Base-by-base conservation (phyloP, 495 filamentous ascomycete genomes). In the Hypoxylon rickii region DNA sequence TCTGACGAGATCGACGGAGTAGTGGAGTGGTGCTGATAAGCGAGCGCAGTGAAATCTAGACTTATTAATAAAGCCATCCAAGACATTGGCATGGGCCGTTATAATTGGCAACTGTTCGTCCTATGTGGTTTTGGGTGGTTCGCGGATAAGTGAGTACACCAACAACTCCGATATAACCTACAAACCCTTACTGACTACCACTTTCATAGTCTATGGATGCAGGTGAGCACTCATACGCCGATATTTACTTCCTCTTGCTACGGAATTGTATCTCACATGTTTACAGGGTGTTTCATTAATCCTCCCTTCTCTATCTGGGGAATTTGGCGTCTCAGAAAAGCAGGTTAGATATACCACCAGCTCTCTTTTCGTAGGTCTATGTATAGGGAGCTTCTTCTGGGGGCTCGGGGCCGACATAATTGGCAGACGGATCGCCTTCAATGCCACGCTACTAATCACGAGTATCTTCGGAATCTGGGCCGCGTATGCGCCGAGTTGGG, bases 41-140 rank as follows among this genome's bases (percentile, higher is more conserved):
- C 8, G 1, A 13, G 7, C 16, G 37, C 40, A 82, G 78, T 82
- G 58, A 82, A 80, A 65, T 77, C 74, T 0, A 80, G 83, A 48
- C 75, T 86, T 43, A 81, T 91, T 50, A 92, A 90, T 68, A 81
- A 83, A 45, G 87, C 87, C 2, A 85, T 90, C 45, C 86, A 89
- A 51, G 90, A 93, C 67, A 92, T 94, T 58, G 90, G 90, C 5
- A 94, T 93, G 86, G 90, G 90, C 34, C 77, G 79, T 26, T 96
- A 94, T 61, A 89, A 96, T 64, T 93, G 87, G 89, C 79, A 89
- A 61, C 71, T 94, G 10, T 94, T 96, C 69, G 76, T 84, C 40
- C 78, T 96, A 0, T 90, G 88, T 55, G 90, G 90, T 0, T 93
- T 90, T 71, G 90, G 89, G 12, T 93, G 81, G 82, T 79, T 80